Evolutionary conservation across 2,329 filamentous ascomycete species (phyloP).

Genomic region (Aspergillus sp.): DNA sequence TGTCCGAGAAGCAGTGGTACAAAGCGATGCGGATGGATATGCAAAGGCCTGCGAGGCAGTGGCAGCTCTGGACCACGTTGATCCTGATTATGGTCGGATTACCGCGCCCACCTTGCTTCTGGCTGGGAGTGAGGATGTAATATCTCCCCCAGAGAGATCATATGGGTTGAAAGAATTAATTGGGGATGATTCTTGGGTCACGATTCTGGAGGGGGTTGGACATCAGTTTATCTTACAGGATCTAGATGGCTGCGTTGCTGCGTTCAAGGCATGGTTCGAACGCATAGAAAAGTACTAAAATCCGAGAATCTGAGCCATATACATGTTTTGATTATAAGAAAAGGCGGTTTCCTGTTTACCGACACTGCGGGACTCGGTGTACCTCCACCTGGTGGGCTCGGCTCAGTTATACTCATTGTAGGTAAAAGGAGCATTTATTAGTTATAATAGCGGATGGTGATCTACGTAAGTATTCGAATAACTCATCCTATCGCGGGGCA

Average conservation of each 20-base stretch:
- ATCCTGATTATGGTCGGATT: conserved; percentile 1
- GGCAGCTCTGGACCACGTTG: not conserved
- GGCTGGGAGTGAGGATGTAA: conserved; percentile 2
- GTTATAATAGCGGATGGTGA: no score
- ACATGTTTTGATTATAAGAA: no score
- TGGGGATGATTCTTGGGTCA: conserved; percentile 3
- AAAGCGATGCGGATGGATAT: not conserved
- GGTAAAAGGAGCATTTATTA: no score
- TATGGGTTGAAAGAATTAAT: not conserved
- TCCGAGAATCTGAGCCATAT: no score
- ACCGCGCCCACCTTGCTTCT: not conserved
- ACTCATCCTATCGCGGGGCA: no score
- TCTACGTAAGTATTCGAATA: no score
- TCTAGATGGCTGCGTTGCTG: not conserved
- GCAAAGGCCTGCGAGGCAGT: conserved; percentile 3
- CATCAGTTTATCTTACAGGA: conserved; percentile 10
- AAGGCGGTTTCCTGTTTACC: no score
- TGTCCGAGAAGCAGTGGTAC: not conserved
- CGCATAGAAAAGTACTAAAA: not conserved
- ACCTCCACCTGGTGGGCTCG: no score
- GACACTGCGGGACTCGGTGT: no score
- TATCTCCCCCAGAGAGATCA: conserved; percentile 8
- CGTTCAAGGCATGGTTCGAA: not conserved
- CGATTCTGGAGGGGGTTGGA: not conserved
- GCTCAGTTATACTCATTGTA: no score